Conservation (phyloP, 140 eudicot species). For the Stevia rebaudiana region DNA sequence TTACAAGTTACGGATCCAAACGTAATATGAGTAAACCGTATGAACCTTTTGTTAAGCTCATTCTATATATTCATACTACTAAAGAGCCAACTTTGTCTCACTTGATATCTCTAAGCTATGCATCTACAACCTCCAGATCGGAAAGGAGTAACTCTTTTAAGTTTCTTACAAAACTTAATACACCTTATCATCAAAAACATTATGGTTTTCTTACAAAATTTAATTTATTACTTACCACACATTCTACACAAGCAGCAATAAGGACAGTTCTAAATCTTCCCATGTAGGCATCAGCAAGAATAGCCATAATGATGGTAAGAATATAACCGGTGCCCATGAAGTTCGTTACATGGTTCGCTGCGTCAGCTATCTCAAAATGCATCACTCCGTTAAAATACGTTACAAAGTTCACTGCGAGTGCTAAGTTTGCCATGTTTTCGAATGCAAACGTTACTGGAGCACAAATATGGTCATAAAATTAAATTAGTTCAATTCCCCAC, state of each 20-base stretch:
- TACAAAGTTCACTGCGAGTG: conserved; percentile 43
- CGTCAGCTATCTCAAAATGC: conserved; percentile 56
- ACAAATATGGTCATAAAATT: background rate
- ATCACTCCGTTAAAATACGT: conserved; percentile 51
- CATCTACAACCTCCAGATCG: too few species aligned
- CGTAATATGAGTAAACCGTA: too few species aligned
- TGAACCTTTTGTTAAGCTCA: too few species aligned
- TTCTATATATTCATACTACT: too few species aligned
- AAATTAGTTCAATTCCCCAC: too few species aligned
- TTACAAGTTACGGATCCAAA: too few species aligned
- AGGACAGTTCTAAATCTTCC: conserved; percentile 55
- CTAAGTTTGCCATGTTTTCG: conserved; percentile 59
- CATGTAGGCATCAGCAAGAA: conserved; percentile 50
- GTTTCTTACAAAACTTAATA: too few species aligned
- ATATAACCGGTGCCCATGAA: conserved; percentile 53
- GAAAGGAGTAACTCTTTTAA: too few species aligned
- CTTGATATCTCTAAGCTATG: too few species aligned
- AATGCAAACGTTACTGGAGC: conserved; percentile 41
- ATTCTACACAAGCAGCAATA: conserved; percentile 41
- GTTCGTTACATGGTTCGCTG: conserved; percentile 58
- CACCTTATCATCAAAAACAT: too few species aligned
- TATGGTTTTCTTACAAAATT: too few species aligned
- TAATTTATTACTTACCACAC: conserved; percentile 30
- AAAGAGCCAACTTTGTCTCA: too few species aligned
- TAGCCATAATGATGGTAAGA: conserved; percentile 45